Conservation (phyloP, 768 basidiomycete genomes). For the Pholiota conissans region DNA sequence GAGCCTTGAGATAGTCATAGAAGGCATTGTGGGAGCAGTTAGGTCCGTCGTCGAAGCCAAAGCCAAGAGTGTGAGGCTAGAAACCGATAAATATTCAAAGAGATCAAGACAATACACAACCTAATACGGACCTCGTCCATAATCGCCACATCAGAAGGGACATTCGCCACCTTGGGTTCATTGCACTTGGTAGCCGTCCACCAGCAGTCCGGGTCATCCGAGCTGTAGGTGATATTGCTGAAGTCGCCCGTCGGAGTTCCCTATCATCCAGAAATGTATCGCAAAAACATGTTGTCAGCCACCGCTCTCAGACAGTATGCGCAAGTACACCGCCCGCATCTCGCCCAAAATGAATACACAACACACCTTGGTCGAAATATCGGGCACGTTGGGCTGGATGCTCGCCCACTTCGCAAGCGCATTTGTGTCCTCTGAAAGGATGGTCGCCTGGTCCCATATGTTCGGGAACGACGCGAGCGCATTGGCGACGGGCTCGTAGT, state of each 20-base stretch:
- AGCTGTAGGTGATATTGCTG: constrained; percentile 31
- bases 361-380: constrained; percentile 43
- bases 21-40: constrained; percentile 66
- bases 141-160: constrained; percentile 43
- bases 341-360: background rate
- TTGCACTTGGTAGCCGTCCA: constrained; percentile 46
- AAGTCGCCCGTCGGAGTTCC: constrained; percentile 29
- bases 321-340: no score
- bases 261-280: constrained; percentile 1
- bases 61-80: constrained; percentile 56
- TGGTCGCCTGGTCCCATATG: constrained; percentile 43
- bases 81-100: background rate
- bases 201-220: constrained; percentile 54
- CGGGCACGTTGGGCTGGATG: constrained; percentile 45
- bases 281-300: no score
- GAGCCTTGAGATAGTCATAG: constrained; percentile 49
- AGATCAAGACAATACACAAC: background rate
- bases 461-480: constrained; percentile 40
- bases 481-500: constrained; percentile 33
- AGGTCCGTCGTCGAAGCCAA: constrained; percentile 66
- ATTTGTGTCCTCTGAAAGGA: constrained; percentile 41
- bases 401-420: constrained; percentile 42
- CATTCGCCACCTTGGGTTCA: constrained; percentile 43
- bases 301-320: no score
- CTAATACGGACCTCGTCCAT: constrained; percentile 54